A percentile compares a stretch with the other conserved stretches of the same genome.
Evolutionary conservation across 1,139 yeast species (phyloP).

Genomic region (Taphrina communis): DNA sequence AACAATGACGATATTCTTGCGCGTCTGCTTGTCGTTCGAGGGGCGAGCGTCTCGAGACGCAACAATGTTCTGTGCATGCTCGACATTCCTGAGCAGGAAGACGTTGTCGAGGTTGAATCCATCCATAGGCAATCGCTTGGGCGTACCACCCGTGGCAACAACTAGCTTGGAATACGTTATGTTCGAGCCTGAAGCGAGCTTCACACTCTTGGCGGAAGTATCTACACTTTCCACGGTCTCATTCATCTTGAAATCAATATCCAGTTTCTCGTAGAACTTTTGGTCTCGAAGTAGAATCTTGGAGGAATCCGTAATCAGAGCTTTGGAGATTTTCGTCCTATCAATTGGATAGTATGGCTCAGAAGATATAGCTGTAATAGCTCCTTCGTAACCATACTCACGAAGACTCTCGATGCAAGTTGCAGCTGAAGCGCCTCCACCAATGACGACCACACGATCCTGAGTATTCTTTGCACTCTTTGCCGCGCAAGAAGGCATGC

Average conservation of each 20-base stretch:
- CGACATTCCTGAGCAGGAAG: conserved; percentile 41
- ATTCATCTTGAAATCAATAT: conserved; percentile 38
- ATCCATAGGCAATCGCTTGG: conserved; percentile 42
- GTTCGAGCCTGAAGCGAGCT: conserved; percentile 24
- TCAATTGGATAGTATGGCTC: conserved; percentile 43
- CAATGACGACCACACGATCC: conserved; percentile 39
- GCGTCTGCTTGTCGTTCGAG: conserved; percentile 35
- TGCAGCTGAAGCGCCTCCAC: conserved; percentile 43
- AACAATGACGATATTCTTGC: conserved; percentile 43
- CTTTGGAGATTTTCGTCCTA: conserved; percentile 44
- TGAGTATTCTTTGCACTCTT: conserved; percentile 25
- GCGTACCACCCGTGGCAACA: conserved; percentile 44
- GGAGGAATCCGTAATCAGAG: conserved; percentile 41
- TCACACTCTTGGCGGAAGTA: conserved; percentile 32
- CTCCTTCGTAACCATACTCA: conserved; percentile 40
- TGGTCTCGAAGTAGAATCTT: conserved; percentile 41
- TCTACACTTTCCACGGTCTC: conserved; percentile 41
- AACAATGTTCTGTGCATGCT: conserved; percentile 39
- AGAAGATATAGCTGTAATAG: conserved; percentile 41
- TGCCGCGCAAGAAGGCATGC: conserved; percentile 30
- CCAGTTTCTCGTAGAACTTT: conserved; percentile 42
- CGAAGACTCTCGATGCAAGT: conserved; percentile 41
- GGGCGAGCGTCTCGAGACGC: conserved; percentile 37
- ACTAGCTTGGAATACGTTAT: conserved; percentile 39
- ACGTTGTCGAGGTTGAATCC: conserved; percentile 43